These are phyloP conservation scores for Tulasnella calospora DNA, from an alignment of 768 basidiomycete genomes.

Conservation along the genomic window DNA sequence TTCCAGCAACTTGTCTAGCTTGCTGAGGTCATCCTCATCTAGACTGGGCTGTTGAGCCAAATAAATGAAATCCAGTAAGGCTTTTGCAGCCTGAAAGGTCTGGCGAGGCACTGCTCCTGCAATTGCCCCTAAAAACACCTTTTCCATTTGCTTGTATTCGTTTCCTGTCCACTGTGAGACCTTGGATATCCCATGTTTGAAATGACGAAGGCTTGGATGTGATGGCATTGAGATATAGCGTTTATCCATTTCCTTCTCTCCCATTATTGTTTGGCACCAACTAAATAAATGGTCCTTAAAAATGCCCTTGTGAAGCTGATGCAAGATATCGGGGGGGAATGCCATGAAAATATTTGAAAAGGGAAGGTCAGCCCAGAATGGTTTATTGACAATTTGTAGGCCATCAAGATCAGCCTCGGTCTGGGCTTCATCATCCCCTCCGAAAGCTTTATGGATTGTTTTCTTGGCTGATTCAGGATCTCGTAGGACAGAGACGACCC, in stretches of 20 bases:
- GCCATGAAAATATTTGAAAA: constrained; percentile 18
- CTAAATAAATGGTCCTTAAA: constrained; percentile 20
- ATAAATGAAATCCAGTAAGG: constrained; percentile 21
- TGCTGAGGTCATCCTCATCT: neutral
- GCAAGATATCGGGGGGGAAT: constrained; percentile 22
- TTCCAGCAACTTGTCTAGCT: neutral
- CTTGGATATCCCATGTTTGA: constrained; percentile 17
- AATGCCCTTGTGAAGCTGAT: constrained; percentile 27
- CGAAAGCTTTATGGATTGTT: neutral
- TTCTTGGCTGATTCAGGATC: neutral
- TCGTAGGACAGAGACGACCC: neutral
- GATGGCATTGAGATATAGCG: constrained; percentile 6
- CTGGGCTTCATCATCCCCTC: neutral
- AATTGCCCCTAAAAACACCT: constrained; percentile 21
- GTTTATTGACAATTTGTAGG: neutral
- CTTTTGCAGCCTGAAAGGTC: neutral
- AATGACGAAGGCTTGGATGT: constrained; percentile 3
- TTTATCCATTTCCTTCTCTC: constrained; percentile 10
- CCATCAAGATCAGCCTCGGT: neutral
- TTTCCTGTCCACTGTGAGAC: constrained; percentile 15
- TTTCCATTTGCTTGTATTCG: constrained; percentile 27
- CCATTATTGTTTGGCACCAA: constrained; percentile 19
- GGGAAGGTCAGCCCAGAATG: constrained; percentile 24
- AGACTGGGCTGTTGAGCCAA: neutral
- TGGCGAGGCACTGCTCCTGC: neutral